phyloP scores from a whole-genome alignment of 163 green algal species.

The Volvox carteri region DNA sequence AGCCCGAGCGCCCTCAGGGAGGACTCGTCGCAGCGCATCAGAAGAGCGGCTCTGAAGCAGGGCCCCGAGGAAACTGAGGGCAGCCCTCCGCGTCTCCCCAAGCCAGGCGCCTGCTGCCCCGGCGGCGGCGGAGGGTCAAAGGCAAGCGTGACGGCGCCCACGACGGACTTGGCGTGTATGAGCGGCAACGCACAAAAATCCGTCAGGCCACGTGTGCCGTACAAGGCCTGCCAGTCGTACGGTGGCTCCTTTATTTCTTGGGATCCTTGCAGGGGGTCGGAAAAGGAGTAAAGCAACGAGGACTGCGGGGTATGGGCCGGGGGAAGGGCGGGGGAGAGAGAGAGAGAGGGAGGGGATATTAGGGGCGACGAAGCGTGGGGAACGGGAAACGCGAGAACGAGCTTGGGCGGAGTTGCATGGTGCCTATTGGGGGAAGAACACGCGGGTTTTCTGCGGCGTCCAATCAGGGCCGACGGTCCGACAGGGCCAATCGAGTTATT shows the following conservation, averaged over 20 bases:
- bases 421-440: too few species aligned
- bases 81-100: too few species aligned
- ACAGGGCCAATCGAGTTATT: too few species aligned
- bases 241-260: conserved; percentile 29
- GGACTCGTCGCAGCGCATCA: conserved; percentile 35
- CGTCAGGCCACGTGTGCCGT: background rate
- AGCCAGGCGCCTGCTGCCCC: background rate
- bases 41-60: background rate
- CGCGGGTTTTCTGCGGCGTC: too few species aligned
- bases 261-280: background rate
- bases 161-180: conserved; percentile 21
- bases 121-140: background rate
- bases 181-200: conserved; percentile 41
- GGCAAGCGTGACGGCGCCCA: conserved; percentile 22
- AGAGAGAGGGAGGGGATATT: too few species aligned
- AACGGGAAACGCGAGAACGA: too few species aligned
- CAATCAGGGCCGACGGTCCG: too few species aligned
- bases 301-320: background rate
- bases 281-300: conserved; percentile 39
- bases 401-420: too few species aligned
- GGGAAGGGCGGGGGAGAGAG: too few species aligned
- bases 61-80: too few species aligned
- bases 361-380: too few species aligned
- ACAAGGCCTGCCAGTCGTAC: conserved; percentile 45
- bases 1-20: conserved; percentile 25